These are phyloP conservation scores for Coprinopsis cinerea DNA, from an alignment of 768 basidiomycete species.

Conservation along the genomic window DNA sequence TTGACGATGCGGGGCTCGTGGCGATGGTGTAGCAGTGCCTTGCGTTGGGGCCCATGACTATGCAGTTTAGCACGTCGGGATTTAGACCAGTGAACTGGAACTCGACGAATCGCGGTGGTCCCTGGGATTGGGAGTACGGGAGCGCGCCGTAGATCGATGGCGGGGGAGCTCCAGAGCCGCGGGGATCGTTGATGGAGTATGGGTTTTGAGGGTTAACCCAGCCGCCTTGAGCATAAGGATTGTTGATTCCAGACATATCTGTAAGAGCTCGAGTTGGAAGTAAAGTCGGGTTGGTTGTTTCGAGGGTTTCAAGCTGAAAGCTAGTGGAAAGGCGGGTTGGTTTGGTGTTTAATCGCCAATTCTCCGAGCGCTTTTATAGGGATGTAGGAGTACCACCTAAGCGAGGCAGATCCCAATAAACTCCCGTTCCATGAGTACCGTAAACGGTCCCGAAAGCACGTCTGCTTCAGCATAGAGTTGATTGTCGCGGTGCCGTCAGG, in stretches of 20 bases:
- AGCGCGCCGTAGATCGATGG: conserved; percentile 10
- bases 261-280: too few relatives aligned
- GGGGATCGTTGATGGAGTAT: conserved; percentile 5
- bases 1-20: conserved; percentile 1
- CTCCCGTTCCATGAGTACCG: too few relatives aligned
- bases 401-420: too few relatives aligned
- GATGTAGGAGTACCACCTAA: too few relatives aligned
- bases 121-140: not conserved
- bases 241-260: conserved; percentile 9
- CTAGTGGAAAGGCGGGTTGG: too few relatives aligned
- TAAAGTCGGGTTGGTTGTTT: too few relatives aligned
- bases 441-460: too few relatives aligned
- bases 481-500: too few relatives aligned
- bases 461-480: too few relatives aligned
- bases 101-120: conserved; percentile 4
- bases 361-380: too few relatives aligned
- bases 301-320: too few relatives aligned
- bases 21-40: conserved; percentile 9
- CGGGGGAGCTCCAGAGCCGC: not conserved
- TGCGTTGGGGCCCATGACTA: conserved; percentile 9
- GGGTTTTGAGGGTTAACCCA: conserved; percentile 9
- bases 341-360: too few relatives aligned
- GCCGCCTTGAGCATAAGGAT: conserved; percentile 10
- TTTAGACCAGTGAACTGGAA: conserved; percentile 10
- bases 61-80: conserved; percentile 6